Base-by-base conservation (phyloP, 2,329 filamentous ascomycete species). In the Elsinoe arachidis region DNA sequence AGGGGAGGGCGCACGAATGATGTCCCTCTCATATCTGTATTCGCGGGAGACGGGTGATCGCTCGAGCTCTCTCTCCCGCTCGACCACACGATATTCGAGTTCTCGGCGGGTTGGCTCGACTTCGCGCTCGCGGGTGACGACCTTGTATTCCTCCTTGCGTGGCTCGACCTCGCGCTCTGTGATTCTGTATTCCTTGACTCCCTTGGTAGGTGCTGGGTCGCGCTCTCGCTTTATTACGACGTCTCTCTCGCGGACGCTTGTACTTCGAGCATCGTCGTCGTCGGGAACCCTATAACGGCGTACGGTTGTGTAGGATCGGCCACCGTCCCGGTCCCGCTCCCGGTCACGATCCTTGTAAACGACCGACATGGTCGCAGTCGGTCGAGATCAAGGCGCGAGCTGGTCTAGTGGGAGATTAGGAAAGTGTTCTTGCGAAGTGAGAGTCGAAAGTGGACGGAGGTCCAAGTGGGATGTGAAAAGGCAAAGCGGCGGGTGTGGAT, bases 211-310 rank as follows among this genome's bases (percentile, higher is more conserved):
- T 19, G 52, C 49, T 4, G 61, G 54, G 41, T 64, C 61, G 14
- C 62, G 58, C 26, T 70, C 68, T 46, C 66, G 63, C 60, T 77
- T 72, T 60, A 80, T 73, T 58, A 76, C 73, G 62, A 77, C 76
- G 63, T 79, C 76, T 55, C 76, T 70, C 60, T 76, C 72, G 63
- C 74, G 72, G 19, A 65, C 65, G 59, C 75, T 73, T 19, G 67
- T 63, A 34, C 63, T 63, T 33, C 65, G 61, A 9, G 57, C 56
- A 23, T 58, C 58, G 21, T 55, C 70, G 58, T 71, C 71, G 55
- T 80, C 76, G 52, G 77, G 77, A n/a, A 78, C 69, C 60, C 76
- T 75, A 73, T 85, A 85, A 64, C 81, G 80, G 66, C 80, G 81
- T 63, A 84, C 77, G 5, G 78, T 81, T 62, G 77, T 80, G 64